phyloP scores from a whole-genome alignment of 176 grass and related monocot genomes.

The bread wheat (Triticum aestivum) region IWGSC_CS_RefSeq_v2.1 NC_057803.1:233713010-233713509 shows the following conservation, averaged over 20 bases:
- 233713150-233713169: constrained; percentile 65
- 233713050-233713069: constrained; percentile 17
- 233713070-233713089: constrained; percentile 25
- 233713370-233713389: constrained; percentile 98
- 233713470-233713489: constrained; percentile 84
- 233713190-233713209: constrained; percentile 73
- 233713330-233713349: constrained; percentile 89
- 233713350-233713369: constrained; percentile 95
- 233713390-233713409: constrained; percentile 71
- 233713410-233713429: constrained; percentile 91
- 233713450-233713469: constrained; percentile 76
- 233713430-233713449: constrained; percentile 91
- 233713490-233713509: constrained; percentile 93
- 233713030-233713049: constrained; percentile 21
- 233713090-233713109: neutral
- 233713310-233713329: constrained; percentile 93
- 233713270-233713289: neutral
- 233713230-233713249: neutral
- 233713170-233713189: constrained; percentile 93
- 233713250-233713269: constrained; percentile 21
- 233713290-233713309: constrained; percentile 77
- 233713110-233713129: neutral
- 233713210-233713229: constrained; percentile 31
- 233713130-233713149: constrained; percentile 68
- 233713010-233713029: constrained; percentile 2